phyloP scores from a whole-genome alignment of 2,329 filamentous ascomycete species.

The Stagonosporopsis rhizophila region DNA sequence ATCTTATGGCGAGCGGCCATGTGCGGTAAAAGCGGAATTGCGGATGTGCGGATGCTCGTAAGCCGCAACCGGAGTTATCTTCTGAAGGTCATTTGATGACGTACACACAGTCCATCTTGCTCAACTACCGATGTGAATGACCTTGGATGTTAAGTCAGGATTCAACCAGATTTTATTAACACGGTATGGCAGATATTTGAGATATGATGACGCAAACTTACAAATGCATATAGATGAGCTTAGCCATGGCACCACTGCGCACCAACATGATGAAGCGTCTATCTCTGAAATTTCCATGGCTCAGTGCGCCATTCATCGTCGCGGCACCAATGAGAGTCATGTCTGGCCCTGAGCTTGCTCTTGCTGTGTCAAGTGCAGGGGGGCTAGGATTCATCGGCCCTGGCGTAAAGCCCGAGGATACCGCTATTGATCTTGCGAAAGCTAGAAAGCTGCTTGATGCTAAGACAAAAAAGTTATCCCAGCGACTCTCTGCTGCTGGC shows the following conservation, averaged over 20 bases:
- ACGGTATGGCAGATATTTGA: not conserved
- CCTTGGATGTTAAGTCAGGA: too few relatives aligned
- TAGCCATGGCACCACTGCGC: not conserved
- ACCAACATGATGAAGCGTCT: not conserved
- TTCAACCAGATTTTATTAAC: not conserved
- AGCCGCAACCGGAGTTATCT: not conserved
- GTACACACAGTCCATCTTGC: not conserved
- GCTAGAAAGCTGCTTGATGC: not conserved
- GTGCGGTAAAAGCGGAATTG: not conserved
- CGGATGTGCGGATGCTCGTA: not conserved
- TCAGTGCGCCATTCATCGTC: conserved; percentile 61
- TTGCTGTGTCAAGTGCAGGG: conserved; percentile 63
- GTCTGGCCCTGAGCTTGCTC: conserved; percentile 60
- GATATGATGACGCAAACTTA: not conserved
- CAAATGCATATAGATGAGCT: not conserved
- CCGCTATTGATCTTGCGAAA: conserved; percentile 23
- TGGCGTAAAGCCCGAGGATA: conserved; percentile 46
- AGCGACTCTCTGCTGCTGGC: too few relatives aligned
- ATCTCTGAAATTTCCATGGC: conserved; percentile 56
- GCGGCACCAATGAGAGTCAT: conserved; percentile 72
- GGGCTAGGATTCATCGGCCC: conserved; percentile 51
- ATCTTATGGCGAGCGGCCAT: too few relatives aligned
- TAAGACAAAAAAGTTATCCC: not conserved
- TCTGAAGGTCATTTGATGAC: not conserved
- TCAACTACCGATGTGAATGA: too few relatives aligned